Percentiles rank a stretch among this genome's conserved stretches.
Conservation (phyloP, 2,329 filamentous ascomycete species). For the Fusarium miscanthi region DNA sequence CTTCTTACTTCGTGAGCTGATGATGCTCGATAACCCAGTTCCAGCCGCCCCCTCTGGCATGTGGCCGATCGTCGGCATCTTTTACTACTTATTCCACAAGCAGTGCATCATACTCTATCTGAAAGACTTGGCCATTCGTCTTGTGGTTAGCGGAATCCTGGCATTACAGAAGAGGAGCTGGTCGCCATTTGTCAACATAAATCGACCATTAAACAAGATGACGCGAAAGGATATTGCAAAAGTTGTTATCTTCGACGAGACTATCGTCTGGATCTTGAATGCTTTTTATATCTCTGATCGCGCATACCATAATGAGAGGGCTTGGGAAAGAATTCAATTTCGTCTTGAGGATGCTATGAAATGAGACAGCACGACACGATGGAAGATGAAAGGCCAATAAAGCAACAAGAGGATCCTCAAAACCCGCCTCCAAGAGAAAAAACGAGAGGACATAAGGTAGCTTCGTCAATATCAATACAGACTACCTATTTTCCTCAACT, state of each 20-base stretch:
- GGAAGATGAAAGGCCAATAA: neutral
- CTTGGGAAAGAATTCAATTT: neutral
- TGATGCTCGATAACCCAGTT: neutral
- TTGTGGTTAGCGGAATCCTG: neutral
- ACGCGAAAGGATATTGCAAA: neutral
- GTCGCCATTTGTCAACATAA: neutral
- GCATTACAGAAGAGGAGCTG: neutral
- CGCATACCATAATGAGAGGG: neutral
- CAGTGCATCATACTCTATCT: neutral
- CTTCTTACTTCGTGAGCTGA: neutral
- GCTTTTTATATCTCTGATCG: neutral
- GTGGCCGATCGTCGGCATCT: neutral
- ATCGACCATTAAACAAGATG: neutral
- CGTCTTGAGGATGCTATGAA: neutral
- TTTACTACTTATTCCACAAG: neutral
- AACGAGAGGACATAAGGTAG: neutral
- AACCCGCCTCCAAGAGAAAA: neutral
- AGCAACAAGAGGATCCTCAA: neutral
- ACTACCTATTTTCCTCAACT: neutral
- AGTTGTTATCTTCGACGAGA: neutral
- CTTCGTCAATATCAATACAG: neutral
- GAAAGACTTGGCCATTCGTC: neutral
- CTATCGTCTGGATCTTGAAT: neutral
- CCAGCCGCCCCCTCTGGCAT: neutral
- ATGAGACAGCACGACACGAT: neutral